phyloP scores from a whole-genome alignment of 2,329 filamentous ascomycete genomes.

The Cercospora brassicicola region DNA sequence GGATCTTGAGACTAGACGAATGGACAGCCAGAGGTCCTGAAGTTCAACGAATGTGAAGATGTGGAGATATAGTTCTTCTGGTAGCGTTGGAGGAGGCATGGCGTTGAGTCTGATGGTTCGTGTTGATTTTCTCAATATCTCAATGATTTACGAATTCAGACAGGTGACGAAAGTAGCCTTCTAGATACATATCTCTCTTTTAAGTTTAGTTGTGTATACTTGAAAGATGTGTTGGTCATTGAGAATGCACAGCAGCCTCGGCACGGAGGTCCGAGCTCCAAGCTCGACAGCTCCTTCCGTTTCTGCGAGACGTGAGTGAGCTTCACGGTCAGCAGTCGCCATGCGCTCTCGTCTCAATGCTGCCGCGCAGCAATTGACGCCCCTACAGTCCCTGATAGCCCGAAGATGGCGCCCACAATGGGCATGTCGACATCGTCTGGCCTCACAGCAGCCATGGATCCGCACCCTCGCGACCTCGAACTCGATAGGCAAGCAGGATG shows the following conservation, averaged over 20 bases:
- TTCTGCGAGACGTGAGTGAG: slow-evolving; percentile 1
- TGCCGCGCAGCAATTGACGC: slow-evolving; percentile 27
- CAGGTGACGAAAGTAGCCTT: not conserved
- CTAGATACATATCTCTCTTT: not conserved
- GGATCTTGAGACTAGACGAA: slow-evolving; percentile 18
- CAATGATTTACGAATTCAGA: not conserved
- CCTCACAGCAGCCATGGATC: slow-evolving; percentile 20
- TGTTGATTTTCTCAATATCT: not conserved
- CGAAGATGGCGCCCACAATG: slow-evolving; percentile 42
- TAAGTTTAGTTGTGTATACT: too few species aligned
- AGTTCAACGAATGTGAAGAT: slow-evolving; percentile 25
- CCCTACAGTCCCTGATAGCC: slow-evolving; percentile 37
- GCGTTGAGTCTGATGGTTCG: not conserved
- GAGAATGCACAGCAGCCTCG: not conserved
- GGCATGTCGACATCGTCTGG: slow-evolving; percentile 32
- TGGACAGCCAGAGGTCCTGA: slow-evolving; percentile 27
- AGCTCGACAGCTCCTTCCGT: slow-evolving; percentile 14
- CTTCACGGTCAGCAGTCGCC: slow-evolving; percentile 7
- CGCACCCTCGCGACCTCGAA: slow-evolving; percentile 23
- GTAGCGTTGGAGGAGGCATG: slow-evolving; percentile 15
- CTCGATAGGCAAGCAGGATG: slow-evolving; percentile 15
- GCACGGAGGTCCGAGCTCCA: slow-evolving; percentile 3
- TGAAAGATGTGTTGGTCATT: not conserved
- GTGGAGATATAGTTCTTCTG: slow-evolving; percentile 31
- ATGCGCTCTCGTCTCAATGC: slow-evolving; percentile 11